A percentile compares a stretch with the other conserved stretches of the same genome.
Evolutionary conservation across 495 filamentous ascomycete species (phyloP).

Genomic region (Chaetomium tenue): DNA sequence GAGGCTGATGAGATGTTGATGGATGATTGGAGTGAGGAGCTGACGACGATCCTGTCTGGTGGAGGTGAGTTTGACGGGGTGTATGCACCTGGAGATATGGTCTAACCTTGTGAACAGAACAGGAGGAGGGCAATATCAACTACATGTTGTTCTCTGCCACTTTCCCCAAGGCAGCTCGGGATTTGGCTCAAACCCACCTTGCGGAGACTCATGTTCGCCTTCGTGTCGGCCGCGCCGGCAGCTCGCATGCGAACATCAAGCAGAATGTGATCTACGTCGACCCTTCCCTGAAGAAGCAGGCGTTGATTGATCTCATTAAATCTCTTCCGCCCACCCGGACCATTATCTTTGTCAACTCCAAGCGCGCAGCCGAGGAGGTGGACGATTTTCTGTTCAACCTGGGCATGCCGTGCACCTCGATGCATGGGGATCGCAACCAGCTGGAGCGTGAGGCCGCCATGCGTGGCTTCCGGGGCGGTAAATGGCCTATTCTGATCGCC

Average conservation of each 20-base stretch:
- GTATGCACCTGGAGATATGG: neutral
- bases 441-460: conserved; percentile 90
- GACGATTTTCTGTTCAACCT: conserved; percentile 85
- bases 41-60: conserved; percentile 69
- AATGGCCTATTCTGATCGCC: conserved; percentile 74
- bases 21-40: conserved; percentile 67
- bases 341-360: conserved; percentile 86
- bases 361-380: conserved; percentile 68
- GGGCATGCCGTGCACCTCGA: conserved; percentile 75
- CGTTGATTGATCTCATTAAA: conserved; percentile 69
- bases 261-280: conserved; percentile 71
- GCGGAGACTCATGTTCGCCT: conserved; percentile 69
- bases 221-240: conserved; percentile 80
- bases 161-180: conserved; percentile 73
- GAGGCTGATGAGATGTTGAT: conserved; percentile 92
- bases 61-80: conserved; percentile 57
- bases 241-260: conserved; percentile 71
- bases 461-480: conserved; percentile 76
- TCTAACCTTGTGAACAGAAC: conserved; percentile 50
- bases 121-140: conserved; percentile 71
- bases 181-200: conserved; percentile 72
- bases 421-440: conserved; percentile 85
- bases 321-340: conserved; percentile 70
- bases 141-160: conserved; percentile 97
- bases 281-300: conserved; percentile 60